Evolutionary conservation across 1,284 basidiomycete species (phyloP), one percentile per base, ranked within the genome.

Genomic region (Hypsizygus ulmarius): DNA sequence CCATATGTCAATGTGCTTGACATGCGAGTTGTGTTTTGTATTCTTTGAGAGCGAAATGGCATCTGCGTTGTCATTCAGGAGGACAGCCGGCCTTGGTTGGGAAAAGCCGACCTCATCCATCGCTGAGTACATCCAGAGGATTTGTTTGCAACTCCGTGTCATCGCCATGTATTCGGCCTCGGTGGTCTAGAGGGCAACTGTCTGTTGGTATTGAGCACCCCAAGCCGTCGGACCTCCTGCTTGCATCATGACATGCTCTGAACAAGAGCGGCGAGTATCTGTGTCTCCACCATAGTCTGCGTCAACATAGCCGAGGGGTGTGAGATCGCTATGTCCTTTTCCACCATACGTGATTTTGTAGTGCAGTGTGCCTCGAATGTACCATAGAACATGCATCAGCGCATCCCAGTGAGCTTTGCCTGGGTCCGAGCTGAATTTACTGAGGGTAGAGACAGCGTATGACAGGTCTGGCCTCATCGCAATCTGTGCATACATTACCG

Each of bases 1-100:
- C 1, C 52, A 49, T 12, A 75, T 59, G 35, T 72, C 63, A 34
- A 78, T 74, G 48, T 79, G 75, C 53, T 76, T 77, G 9, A 63
- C 58, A 0, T 61, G 54, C 0, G 56, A 37, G n/a, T n/a, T n/a
- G n/a, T n/a, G n/a, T n/a, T n/a, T n/a, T n/a, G 35, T 71, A 64
- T 4, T 49, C 51, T 2, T 61, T 57, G 0, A 66, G 0, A 77
- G 49, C 0, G 55, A 40, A 19, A 76, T 65, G 0, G 69, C 57
- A 0, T 64, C 58, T 8, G 60, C 49, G 52, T 77, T 78, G 55
- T 79, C 71, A 6, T 51, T 48, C 21, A 50, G 51, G 9, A 77
- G 45, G 0, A 49, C 45, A 0, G 61, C 58, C 0, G 68, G 64
- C 1, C 19, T 14, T 1, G 34, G 3, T 16, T 49, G 50, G 3